Percentiles rank a stretch among this genome's conserved stretches.
Evolutionary conservation across 2,329 filamentous ascomycete species (phyloP).

Genomic region (Raffaelea albimanens): DNA sequence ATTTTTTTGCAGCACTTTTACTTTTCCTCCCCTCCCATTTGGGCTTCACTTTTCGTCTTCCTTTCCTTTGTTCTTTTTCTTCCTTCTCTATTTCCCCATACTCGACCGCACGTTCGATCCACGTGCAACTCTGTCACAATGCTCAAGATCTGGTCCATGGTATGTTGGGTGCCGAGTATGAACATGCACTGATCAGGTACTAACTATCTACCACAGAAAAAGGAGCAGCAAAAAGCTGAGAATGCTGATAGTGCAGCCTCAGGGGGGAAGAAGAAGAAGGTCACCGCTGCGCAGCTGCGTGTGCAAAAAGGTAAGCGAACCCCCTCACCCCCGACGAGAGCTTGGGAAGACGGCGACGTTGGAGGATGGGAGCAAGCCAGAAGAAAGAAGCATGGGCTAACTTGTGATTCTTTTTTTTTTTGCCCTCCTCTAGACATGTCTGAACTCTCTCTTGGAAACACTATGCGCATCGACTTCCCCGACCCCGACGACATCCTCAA

Average conservation of each 20-base stretch:
- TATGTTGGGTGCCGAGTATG: no score
- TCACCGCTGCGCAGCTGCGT: constrained; percentile 88
- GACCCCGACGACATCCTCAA: constrained; percentile 80
- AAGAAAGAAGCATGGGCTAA: no score
- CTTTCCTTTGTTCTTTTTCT: background rate
- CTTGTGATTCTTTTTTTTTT: no score
- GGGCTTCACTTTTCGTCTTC: background rate
- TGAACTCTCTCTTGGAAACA: constrained; percentile 67
- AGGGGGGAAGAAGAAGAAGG: constrained; percentile 92
- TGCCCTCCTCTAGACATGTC: constrained; percentile 53
- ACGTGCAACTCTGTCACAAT: constrained; percentile 45
- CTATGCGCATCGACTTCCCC: constrained; percentile 74
- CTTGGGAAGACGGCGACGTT: no score
- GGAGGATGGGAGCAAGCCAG: no score
- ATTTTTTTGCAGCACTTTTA: background rate
- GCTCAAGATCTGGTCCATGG: constrained; percentile 99
- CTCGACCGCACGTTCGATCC: background rate
- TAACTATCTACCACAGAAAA: constrained; percentile 49
- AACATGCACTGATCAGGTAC: constrained; percentile 26
- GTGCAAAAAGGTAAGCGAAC: constrained; percentile 78
- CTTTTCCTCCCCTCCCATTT: background rate
- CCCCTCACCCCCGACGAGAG: no score
- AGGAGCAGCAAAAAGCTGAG: constrained; percentile 91
- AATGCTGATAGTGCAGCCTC: constrained; percentile 60
- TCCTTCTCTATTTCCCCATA: background rate